Evolutionary conservation across 83 land plant species (phyloP).

Genomic region (Diphasiastrum complanatum): DNA sequence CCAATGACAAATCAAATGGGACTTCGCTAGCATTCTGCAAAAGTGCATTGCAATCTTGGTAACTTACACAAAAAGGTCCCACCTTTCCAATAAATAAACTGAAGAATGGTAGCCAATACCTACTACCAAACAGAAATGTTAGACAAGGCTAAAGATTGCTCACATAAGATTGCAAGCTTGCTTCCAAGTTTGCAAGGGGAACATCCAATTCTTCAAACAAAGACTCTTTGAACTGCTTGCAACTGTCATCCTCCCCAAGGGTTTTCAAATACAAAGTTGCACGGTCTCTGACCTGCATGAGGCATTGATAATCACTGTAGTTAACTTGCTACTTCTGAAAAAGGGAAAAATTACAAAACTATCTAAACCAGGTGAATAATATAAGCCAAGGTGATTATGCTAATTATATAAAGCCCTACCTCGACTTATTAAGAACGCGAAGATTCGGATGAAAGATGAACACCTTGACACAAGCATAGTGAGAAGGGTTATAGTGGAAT

Average conservation of each 20-base stretch:
- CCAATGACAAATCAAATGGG: slow-evolving; percentile 65
- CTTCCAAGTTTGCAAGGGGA: slow-evolving; percentile 71
- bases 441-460: not conserved
- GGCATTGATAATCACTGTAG: not conserved
- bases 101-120: not conserved
- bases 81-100: not conserved
- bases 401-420: no score
- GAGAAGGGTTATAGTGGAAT: not conserved
- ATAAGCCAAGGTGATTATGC: no score
- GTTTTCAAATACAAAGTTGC: slow-evolving; percentile 81
- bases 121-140: not conserved
- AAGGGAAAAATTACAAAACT: no score
- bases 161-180: slow-evolving; percentile 81
- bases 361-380: no score
- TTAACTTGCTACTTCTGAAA: not conserved
- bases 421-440: not conserved
- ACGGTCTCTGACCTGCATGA: slow-evolving; percentile 80
- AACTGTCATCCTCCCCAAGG: slow-evolving; percentile 46
- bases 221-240: slow-evolving; percentile 46
- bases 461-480: not conserved
- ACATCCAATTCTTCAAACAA: slow-evolving; percentile 69
- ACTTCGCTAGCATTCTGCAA: slow-evolving; percentile 72
- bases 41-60: not conserved
- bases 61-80: slow-evolving; percentile 1
- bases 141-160: slow-evolving; percentile 6